A percentile compares a stretch with the other conserved stretches of the same genome.
Evolutionary conservation across 2,329 filamentous ascomycete genomes (phyloP).

Genomic region (Monosporascus sp.): DNA sequence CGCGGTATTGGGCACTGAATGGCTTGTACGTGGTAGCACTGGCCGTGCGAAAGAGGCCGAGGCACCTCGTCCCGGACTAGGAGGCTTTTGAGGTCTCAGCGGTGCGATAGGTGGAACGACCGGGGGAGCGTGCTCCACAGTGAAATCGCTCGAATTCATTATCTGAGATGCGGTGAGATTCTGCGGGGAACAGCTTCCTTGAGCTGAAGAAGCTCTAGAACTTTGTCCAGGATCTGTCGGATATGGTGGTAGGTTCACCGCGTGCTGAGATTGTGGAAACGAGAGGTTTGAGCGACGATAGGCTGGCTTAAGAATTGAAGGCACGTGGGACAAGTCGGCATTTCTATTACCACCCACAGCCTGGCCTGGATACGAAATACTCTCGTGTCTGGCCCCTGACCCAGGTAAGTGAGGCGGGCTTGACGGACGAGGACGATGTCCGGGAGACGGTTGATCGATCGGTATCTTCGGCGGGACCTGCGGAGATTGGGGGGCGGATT

Average conservation of each 20-base stretch:
- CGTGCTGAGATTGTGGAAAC: background rate
- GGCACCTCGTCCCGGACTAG: background rate
- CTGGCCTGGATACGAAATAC: constrained; percentile 8
- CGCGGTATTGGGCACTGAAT: background rate
- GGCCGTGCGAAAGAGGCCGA: constrained; percentile 5
- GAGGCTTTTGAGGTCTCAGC: background rate
- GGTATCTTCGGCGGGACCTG: constrained; percentile 1
- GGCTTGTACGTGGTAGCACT: background rate
- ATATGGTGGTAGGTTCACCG: background rate
- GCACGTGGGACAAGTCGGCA: constrained; percentile 7
- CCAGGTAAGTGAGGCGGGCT: constrained; percentile 6
- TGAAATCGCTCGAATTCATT: background rate
- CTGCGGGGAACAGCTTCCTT: background rate
- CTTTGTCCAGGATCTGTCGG: background rate
- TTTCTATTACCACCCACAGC: background rate
- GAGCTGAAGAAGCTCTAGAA: background rate
- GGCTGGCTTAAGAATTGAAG: constrained; percentile 15
- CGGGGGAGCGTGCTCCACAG: background rate
- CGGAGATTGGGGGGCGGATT: background rate
- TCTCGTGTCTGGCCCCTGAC: constrained; percentile 17
- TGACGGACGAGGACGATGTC: constrained; percentile 1
- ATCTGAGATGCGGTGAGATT: background rate
- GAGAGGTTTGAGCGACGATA: background rate
- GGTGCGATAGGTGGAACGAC: background rate
- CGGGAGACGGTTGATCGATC: constrained; percentile 1